Base-by-base conservation (phyloP, 2,329 filamentous ascomycete species). In the Allantophomopsis cytisporea region DNA sequence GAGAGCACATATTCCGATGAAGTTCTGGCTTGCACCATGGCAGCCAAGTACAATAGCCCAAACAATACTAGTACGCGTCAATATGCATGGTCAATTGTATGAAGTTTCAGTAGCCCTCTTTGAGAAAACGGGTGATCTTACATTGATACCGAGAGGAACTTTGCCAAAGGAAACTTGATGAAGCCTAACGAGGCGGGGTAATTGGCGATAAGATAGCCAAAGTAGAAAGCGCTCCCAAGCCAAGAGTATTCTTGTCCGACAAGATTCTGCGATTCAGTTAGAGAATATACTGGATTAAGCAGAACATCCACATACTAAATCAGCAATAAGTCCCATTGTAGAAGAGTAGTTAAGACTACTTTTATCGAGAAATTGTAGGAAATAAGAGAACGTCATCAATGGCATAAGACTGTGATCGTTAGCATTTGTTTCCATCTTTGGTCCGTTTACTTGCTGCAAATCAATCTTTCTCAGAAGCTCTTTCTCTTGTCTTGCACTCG, bases 1-100 rank as follows among this genome's bases (percentile, higher is more conserved):
- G 58, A 81, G 74, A 0, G 62, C 73, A 43, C 68, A 82, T 1
- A 86, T 59, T 0, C 79, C 80, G n/a, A 64, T 62, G 60, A 71
- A 72, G 2, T 60, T 68, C 11, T 64, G 54, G 10, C 40, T 44
- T 3, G 44, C 39, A 4, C 40, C 44, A 38, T 42, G 42, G 3
- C 45, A 20, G 35, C 43, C 43, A 14, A 41, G 46, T n/a, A 47
- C 39, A 31, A 44, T 39, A 21, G 54, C 54, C 50, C 59, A 61
- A 28, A 68, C 58, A 36, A 69, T 20, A 20, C 18, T 20, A 60
- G 38, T 68, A 71, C 54, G 64, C 63, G 2, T 20, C 18, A 20
- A 20, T 20, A 20, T 20, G 18, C 18, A 20, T 20, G 18, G 18
- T 20, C 18, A 20, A 20, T 20, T 20, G 7, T 7, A 20, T 20